These are phyloP conservation scores for Styphnolobium japonicum DNA, from an alignment of 306 rosid species.

Conservation along the genomic window DNA sequence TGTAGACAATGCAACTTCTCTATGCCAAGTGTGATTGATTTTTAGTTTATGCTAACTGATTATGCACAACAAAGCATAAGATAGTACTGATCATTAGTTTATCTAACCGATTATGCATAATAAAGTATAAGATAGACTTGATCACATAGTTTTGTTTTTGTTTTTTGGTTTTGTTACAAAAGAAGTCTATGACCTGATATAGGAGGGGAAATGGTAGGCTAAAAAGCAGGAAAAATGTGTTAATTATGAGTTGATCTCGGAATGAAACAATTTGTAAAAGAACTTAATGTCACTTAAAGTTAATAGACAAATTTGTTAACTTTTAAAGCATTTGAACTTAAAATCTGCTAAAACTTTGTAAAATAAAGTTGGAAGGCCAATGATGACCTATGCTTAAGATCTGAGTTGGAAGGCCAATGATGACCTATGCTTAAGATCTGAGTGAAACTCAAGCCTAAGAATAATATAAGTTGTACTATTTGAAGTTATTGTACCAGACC, in stretches of 20 bases:
- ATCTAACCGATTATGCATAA: neutral
- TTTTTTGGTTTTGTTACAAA: too few relatives aligned
- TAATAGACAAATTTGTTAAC: too few relatives aligned
- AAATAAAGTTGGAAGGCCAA: neutral
- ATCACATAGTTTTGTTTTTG: too few relatives aligned
- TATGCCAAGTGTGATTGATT: too few relatives aligned
- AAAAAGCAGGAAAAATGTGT: too few relatives aligned
- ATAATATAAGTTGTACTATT: too few relatives aligned
- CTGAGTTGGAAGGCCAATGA: neutral
- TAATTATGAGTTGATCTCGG: too few relatives aligned
- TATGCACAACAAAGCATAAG: neutral
- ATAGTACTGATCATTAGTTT: neutral
- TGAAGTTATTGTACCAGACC: neutral
- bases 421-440: neutral
- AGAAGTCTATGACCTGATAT: too few relatives aligned
- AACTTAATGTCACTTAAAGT: too few relatives aligned
- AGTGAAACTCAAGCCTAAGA: neutral
- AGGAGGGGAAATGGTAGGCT: too few relatives aligned
- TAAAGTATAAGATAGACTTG: too few relatives aligned
- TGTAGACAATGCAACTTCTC: slow-evolving; percentile 26
- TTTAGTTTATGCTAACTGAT: neutral
- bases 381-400: neutral
- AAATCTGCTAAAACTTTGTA: neutral
- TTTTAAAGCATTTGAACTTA: neutral
- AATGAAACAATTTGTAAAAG: too few relatives aligned